A percentile compares a stretch with the other conserved stretches of the same genome.
These are phyloP conservation scores for Acacia confusa DNA, from an alignment of 306 rosid species.

Conservation along the genomic window DNA sequence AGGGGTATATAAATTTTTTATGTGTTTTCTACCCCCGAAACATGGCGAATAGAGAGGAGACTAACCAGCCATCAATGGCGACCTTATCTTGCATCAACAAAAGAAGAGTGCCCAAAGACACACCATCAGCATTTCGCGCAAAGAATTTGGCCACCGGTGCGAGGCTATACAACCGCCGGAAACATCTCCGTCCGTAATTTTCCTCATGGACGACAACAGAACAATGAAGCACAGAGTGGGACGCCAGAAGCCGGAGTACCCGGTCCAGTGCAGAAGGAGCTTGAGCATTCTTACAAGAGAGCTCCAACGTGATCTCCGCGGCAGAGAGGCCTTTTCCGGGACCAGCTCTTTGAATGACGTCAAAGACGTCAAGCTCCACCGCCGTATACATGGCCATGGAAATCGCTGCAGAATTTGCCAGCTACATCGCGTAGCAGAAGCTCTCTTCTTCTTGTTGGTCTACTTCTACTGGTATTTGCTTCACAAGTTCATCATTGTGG, in stretches of 20 bases:
- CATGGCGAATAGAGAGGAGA: not conserved
- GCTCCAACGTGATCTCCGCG: constrained; percentile 33
- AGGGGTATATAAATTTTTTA: no score
- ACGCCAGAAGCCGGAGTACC: constrained; percentile 40
- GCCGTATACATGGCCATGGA: not conserved
- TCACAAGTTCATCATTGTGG: not conserved
- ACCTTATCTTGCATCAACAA: not conserved
- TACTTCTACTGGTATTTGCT: not conserved
- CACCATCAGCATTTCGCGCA: not conserved
- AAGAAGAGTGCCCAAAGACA: not conserved
- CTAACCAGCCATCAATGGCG: not conserved
- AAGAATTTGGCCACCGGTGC: not conserved
- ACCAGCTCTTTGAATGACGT: not conserved
- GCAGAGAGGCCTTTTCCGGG: not conserved
- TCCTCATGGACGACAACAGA: not conserved
- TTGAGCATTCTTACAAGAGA: constrained; percentile 33
- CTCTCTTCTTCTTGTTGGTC: not conserved
- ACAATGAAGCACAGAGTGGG: constrained; percentile 44
- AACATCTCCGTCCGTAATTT: not conserved
- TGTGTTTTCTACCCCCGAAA: no score
- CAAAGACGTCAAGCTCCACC: not conserved
- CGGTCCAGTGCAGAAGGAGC: constrained; percentile 42
- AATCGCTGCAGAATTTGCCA: not conserved
- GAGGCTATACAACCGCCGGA: not conserved
- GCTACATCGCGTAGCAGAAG: not conserved